Percentiles rank a stretch among this genome's conserved stretches.
These are phyloP conservation scores for Solanum ossicruentum DNA, from an alignment of 257 asterid species.

Conservation along the genomic window DNA sequence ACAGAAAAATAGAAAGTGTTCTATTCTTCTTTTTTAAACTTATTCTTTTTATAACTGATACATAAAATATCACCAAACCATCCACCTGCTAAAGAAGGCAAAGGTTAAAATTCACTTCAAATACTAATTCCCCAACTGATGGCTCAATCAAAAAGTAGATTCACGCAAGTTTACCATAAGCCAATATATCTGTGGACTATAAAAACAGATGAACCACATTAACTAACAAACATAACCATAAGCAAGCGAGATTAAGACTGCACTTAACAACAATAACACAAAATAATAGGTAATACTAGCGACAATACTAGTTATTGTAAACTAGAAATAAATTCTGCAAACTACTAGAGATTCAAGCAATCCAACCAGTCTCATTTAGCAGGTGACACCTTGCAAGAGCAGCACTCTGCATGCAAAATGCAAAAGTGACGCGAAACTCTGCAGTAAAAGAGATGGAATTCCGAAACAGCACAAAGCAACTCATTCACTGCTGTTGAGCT, in stretches of 20 bases:
- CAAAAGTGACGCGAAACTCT: slow-evolving; percentile 7
- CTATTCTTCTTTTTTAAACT: neutral
- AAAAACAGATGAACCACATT: slow-evolving; percentile 25
- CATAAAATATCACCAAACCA: neutral
- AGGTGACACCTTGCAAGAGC: slow-evolving; percentile 27
- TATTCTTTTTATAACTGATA: neutral
- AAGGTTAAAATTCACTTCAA: neutral
- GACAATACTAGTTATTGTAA: slow-evolving; percentile 41
- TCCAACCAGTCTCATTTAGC: slow-evolving; percentile 35
- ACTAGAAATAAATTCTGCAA: slow-evolving; percentile 38
- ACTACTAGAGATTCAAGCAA: slow-evolving; percentile 35
- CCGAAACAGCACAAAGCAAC: neutral
- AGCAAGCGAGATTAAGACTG: slow-evolving; percentile 41
- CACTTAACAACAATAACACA: slow-evolving; percentile 27
- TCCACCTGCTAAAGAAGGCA: slow-evolving; percentile 8
- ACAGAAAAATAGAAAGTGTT: slow-evolving; percentile 2
- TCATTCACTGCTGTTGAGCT: slow-evolving; percentile 40
- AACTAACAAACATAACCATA: slow-evolving; percentile 24
- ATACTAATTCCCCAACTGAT: slow-evolving; percentile 9
- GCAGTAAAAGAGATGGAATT: slow-evolving; percentile 1
- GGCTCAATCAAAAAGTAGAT: slow-evolving; percentile 17
- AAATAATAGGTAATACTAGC: slow-evolving; percentile 27
- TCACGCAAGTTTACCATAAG: slow-evolving; percentile 18
- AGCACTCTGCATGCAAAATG: slow-evolving; percentile 25
- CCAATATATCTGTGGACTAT: slow-evolving; percentile 29